Base-by-base conservation (phyloP, 495 filamentous ascomycete species). In the Platismatia glauca region DNA sequence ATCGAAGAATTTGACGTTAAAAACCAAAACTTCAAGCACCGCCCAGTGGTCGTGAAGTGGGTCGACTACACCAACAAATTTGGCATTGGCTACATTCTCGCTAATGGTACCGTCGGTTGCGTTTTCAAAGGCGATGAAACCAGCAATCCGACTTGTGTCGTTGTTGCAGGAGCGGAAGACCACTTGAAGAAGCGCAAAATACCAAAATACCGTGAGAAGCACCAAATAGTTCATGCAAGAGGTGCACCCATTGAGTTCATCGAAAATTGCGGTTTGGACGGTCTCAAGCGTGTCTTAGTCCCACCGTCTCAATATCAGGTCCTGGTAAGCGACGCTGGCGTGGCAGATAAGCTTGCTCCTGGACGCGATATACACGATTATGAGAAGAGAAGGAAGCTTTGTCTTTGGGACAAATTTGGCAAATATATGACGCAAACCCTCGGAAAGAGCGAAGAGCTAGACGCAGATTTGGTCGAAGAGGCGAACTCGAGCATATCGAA, bases 1-100 rank as follows among this genome's bases (percentile, higher is more conserved):
- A 35, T 44, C 27, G 52, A 59, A 24, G 43, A 44, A 0, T 60
- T 66, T 18, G 60, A 66, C 24, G 22, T 27, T 11, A 58, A 55
- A 13, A 58, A 44, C 13, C 44, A 53, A 11, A 56, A 39, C 34
- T 50, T 63, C 66, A 68, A 65, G 43, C 38, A 62, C n/a, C 68
- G 67, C 20, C 66, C 68, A 13, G 67, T 70, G 15, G 88, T 95
- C 29, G 86, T 91, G 29, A 94, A 93, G 70, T 95, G 90, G 90
- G 90, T 95, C n/a, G 90, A 95, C 68, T 95, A 94, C 67, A 91
- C 90, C 33, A 94, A 94, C 72, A 89, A 90, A 66, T 92, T 91
- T 68, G 90, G 90, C 1, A 80, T 93, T 44, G 90, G 90, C 7
- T 95, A 95, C 65, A 89, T 92, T 44, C 73, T 95, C 38, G 89